Conservation (phyloP, 2,329 filamentous ascomycete species). For the Graphiopsis chlorocephala region DNA sequence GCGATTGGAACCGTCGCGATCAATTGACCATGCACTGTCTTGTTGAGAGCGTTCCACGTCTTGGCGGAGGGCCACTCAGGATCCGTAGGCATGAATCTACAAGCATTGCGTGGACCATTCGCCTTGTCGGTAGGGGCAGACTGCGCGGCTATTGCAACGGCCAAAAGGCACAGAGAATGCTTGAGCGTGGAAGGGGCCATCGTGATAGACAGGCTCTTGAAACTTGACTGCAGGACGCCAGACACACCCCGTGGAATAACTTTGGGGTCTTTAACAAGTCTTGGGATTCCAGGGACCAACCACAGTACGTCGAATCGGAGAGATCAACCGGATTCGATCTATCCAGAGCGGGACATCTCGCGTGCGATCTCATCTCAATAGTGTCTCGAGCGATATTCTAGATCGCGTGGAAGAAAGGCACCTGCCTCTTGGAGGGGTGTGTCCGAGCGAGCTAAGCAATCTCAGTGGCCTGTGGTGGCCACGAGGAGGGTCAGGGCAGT, state of each 20-base stretch:
- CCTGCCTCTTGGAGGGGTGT: background rate
- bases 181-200: background rate
- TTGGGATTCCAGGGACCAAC: background rate
- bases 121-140: slow-evolving; percentile 34
- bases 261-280: background rate
- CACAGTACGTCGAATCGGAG: background rate
- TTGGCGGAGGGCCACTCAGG: slow-evolving; percentile 50
- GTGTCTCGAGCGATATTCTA: background rate
- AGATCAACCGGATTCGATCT: background rate
- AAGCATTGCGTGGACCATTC: slow-evolving; percentile 36
- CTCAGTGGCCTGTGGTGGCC: background rate
- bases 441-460: background rate
- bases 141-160: background rate
- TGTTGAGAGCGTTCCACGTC: slow-evolving; percentile 53
- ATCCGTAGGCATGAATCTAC: slow-evolving; percentile 37
- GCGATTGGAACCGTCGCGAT: slow-evolving; percentile 55
- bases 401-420: background rate
- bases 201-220: background rate
- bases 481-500: background rate
- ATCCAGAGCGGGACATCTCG: background rate
- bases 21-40: slow-evolving; percentile 50
- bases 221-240: background rate
- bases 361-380: background rate
- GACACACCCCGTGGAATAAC: background rate
- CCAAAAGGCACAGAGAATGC: slow-evolving; percentile 30